Conservation (phyloP, 2,329 filamentous ascomycete genomes). For the Zasmidium citrigriseum region DNA sequence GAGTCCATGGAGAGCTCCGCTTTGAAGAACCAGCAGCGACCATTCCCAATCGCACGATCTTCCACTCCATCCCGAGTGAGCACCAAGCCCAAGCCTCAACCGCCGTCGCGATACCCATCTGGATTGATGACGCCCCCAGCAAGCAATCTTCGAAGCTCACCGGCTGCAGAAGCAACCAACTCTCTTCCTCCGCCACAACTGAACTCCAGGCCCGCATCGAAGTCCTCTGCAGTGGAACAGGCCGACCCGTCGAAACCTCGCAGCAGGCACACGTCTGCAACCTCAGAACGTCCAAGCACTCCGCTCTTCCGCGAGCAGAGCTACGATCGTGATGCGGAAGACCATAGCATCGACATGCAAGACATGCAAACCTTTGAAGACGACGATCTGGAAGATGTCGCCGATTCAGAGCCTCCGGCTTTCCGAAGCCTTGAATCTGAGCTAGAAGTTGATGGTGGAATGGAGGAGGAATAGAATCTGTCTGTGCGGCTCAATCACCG, state of each 20-base stretch:
- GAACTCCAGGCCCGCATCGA: constrained; percentile 18
- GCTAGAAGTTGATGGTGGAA: constrained; percentile 11
- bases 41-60: constrained; percentile 47
- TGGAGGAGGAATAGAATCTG: neutral
- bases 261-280: constrained; percentile 14
- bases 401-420: constrained; percentile 23
- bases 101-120: constrained; percentile 50
- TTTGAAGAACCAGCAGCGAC: constrained; percentile 37
- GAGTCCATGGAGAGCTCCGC: constrained; percentile 57
- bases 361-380: constrained; percentile 52
- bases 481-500: neutral
- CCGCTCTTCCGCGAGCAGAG: constrained; percentile 58
- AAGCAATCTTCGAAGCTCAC: constrained; percentile 67
- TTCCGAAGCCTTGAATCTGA: constrained; percentile 33
- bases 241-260: constrained; percentile 7
- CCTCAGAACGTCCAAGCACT: constrained; percentile 43
- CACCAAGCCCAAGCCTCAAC: neutral
- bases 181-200: constrained; percentile 26
- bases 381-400: constrained; percentile 42
- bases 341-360: constrained; percentile 45
- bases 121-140: constrained; percentile 89
- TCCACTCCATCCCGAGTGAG: constrained; percentile 48
- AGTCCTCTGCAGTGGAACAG: constrained; percentile 2
- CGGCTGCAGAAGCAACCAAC: constrained; percentile 42
- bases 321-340: constrained; percentile 63